Base-by-base conservation (phyloP, 139 green algal species). In the Pleodorina starrii region DNA sequence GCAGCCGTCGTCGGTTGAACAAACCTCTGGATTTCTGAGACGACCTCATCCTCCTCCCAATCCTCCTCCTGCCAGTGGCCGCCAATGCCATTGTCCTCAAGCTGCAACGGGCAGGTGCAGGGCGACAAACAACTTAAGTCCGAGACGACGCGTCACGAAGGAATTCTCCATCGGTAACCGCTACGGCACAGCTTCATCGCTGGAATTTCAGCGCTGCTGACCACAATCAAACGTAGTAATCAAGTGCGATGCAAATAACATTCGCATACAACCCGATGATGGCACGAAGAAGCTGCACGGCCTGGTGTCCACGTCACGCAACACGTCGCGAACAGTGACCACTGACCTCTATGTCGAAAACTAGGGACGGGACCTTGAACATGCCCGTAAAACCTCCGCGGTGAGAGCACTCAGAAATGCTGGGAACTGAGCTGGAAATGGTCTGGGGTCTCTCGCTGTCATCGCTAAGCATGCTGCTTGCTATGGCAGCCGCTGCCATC, bases 301-400 rank as follows among this genome's bases (percentile, higher is more conserved):
- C 5, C 6, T 66, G 21, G 19, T 32, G 46, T 76, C 68, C 68
- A 76, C 68, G 68, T 76, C 68, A 76, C 68, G 68, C 68, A 43
- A 35, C 40, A 46, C 83, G 32, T 29, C 29, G 42, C 43, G 19
- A 29, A 46, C 32, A 4, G 25, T 27, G 16, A 32, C 32, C 5
- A 38, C 84, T 57, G 42, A 88, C 87, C 87, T 91, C 87, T 6
- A 91, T 91, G 32, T 91, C 87, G 44, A 91, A 91, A 0, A 91
- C 87, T 48, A 91, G 51, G 2, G 48, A 74, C 1, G 82, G 82
- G 19, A 88, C 82, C 25, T 88, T 88, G 44, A 88, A 71, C 44
- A 88, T 77, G 29, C 81, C 42, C n/a, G 42, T 69, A 23, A 84
- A 54, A 1, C 48, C 48, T 14, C 48, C 76, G 0, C 76, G 76